phyloP scores from a whole-genome alignment of 2,329 filamentous ascomycete species.

The Zasmidium angulare region DNA sequence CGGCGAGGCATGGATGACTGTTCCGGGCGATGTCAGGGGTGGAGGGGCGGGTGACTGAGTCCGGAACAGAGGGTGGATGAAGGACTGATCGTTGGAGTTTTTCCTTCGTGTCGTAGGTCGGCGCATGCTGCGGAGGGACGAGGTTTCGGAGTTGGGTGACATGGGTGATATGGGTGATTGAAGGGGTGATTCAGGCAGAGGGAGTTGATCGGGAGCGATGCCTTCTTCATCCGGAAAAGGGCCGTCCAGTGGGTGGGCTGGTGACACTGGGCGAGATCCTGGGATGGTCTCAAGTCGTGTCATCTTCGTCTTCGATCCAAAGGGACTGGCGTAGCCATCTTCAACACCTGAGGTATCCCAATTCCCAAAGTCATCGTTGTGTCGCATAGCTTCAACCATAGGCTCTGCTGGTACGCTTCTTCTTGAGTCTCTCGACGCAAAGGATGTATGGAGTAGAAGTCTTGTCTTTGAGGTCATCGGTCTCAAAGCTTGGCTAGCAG shows the following conservation, averaged over 20 bases:
- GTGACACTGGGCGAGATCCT: conserved; percentile 64
- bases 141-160: conserved; percentile 12
- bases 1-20: conserved; percentile 69
- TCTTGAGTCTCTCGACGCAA: conserved; percentile 43
- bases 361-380: conserved; percentile 65
- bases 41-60: conserved; percentile 69
- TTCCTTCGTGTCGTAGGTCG: conserved; percentile 9
- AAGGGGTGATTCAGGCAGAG: conserved; percentile 15
- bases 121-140: conserved; percentile 12
- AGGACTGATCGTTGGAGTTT: conserved; percentile 54
- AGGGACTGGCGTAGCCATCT: conserved; percentile 59
- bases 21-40: conserved; percentile 64
- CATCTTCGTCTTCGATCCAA: conserved; percentile 47
- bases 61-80: conserved; percentile 77
- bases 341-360: conserved; percentile 73
- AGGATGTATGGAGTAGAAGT: conserved; percentile 53
- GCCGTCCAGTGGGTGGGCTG: conserved; percentile 59
- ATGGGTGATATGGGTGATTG: conserved; percentile 3
- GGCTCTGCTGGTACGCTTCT: conserved; percentile 33
- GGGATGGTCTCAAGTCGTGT: conserved; percentile 69
- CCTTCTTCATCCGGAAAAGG: conserved; percentile 35
- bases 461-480: conserved; percentile 15
- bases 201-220: conserved; percentile 33
- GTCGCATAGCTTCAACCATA: conserved; percentile 37
- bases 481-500: conserved; percentile 9